Evolutionary conservation across 2,329 filamentous ascomycete species (phyloP), one percentile per base, ranked within the genome.

Genomic region (Leptographium lundbergii): DNA sequence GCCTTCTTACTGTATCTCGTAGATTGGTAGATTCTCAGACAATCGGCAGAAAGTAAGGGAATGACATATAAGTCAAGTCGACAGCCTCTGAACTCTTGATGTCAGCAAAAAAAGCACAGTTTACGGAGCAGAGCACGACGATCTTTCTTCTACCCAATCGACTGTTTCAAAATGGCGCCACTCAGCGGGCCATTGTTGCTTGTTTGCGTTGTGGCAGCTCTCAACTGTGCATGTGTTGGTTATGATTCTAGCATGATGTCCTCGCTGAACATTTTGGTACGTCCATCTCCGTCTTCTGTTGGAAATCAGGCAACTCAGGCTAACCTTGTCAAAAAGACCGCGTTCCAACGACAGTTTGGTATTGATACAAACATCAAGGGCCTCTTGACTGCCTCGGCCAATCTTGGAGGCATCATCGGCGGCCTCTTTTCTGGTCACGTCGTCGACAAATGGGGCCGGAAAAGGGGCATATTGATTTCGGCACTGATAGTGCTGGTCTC

Each of bases 361-460:
- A 59, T 59, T 29, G 29, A 19, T 32, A 51, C 57, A 22, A 59
- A 59, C 53, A 59, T 24, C 52, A 59, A 59, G 52, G 45, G 57
- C 7, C 57, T 58, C 13, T 42, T 58, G 51, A 58, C 57, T 4
- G 57, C 57, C 2, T 29, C 27, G 17, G 48, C 48, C 17, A 67
- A 67, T 52, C 57, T 66, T 25, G 66, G 65, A 13, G 65, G 65
- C 34, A 66, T 69, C 32, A 52, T 67, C 45, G 65, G 65, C 10
- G 62, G 65, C 14, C 48, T 65, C 10, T 63, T 68, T 19, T 58
- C 63, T 11, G 58, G 60, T 0, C 61, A 63, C 6, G 65, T 66
- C 34, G 63, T 64, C 27, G 62, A 62, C 34, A 63, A 58, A 57
- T 66, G 64, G 53, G 66, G 66, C 10, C 63, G 66, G n/a, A 67